A percentile compares a stretch with the other conserved stretches of the same genome.
Evolutionary conservation across 1,284 basidiomycete species (phyloP).

Genomic region (Vanrija sp.): DNA sequence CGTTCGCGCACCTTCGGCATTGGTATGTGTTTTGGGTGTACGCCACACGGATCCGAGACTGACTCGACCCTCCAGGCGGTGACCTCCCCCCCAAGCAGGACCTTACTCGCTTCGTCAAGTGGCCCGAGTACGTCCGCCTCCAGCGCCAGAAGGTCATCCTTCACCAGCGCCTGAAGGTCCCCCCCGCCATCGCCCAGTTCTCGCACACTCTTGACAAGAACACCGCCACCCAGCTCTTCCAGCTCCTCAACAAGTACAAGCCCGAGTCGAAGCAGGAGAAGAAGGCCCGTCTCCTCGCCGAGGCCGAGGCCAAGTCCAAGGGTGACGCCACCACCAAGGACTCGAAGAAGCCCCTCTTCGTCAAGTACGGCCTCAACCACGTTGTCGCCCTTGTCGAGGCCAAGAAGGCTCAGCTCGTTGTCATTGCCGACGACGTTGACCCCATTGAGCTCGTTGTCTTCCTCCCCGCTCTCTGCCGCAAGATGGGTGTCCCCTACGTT

Average conservation of each 20-base stretch:
- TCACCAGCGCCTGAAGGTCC: slow-evolving; percentile 96
- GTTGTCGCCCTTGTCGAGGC: slow-evolving; percentile 90
- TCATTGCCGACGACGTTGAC: slow-evolving; percentile 98
- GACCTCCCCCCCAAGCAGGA: slow-evolving; percentile 88
- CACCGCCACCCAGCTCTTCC: slow-evolving; percentile 97
- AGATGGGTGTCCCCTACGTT: slow-evolving; percentile 97
- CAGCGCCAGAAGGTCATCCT: slow-evolving; percentile 99
- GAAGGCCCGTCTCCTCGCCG: slow-evolving; percentile 87
- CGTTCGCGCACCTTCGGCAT: slow-evolving; percentile 90
- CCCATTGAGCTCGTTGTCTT: slow-evolving; percentile 98
- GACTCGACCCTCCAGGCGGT: slow-evolving; percentile 61
- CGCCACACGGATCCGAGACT: background rate
- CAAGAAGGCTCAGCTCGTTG: slow-evolving; percentile 95
- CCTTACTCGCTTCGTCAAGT: slow-evolving; percentile 97
- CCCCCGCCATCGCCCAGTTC: slow-evolving; percentile 97
- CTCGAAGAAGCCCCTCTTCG: slow-evolving; percentile 87
- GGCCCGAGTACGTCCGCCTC: slow-evolving; percentile 98
- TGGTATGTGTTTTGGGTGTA: slow-evolving; percentile 56
- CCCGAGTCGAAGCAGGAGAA: slow-evolving; percentile 83
- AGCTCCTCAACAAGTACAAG: slow-evolving; percentile 88
- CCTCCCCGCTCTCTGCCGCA: slow-evolving; percentile 95
- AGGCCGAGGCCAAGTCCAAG: slow-evolving; percentile 63
- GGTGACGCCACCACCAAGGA: slow-evolving; percentile 56
- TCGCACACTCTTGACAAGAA: slow-evolving; percentile 98
- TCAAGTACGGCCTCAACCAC: slow-evolving; percentile 98